Conservation (phyloP, 768 basidiomycete species). For the Boletus barrowsii region DNA sequence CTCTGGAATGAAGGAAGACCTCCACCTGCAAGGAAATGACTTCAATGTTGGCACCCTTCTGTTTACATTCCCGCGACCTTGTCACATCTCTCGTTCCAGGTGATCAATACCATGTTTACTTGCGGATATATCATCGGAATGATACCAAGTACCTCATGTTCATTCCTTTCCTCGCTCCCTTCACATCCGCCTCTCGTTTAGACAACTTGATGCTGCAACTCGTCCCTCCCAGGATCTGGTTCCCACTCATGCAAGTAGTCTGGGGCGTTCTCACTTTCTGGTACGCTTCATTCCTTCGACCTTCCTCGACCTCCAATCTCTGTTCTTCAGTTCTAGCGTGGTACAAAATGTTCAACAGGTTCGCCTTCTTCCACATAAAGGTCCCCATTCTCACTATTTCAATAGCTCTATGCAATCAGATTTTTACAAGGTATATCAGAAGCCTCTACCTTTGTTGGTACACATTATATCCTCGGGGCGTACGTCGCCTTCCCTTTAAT, state of each 20-base stretch:
- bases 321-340: conserved; percentile 46
- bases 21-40: conserved; percentile 61
- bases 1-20: conserved; percentile 75
- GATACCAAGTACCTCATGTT: conserved; percentile 52
- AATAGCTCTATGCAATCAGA: conserved; percentile 62
- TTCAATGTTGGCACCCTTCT: conserved; percentile 43
- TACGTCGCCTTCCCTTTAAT: conserved; percentile 32
- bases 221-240: conserved; percentile 61
- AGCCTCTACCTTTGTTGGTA: conserved; percentile 74
- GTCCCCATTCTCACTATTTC: not conserved
- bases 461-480: conserved; percentile 72
- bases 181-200: conserved; percentile 18
- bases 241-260: conserved; percentile 60
- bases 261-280: conserved; percentile 68
- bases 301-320: not conserved
- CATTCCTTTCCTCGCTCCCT: not conserved
- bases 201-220: conserved; percentile 68
- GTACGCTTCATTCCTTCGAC: conserved; percentile 27
- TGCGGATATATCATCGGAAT: conserved; percentile 76
- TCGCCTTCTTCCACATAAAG: not conserved
- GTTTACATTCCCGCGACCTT: not conserved
- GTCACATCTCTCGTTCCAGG: conserved; percentile 28
- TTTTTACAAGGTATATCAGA: conserved; percentile 74
- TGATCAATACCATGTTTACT: conserved; percentile 69
- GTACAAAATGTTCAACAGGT: conserved; percentile 59